A percentile compares a stretch with the other conserved stretches of the same genome.
phyloP scores from a whole-genome alignment of 805 yeast genomes.

The Dipodascopsis tothii region DNA sequence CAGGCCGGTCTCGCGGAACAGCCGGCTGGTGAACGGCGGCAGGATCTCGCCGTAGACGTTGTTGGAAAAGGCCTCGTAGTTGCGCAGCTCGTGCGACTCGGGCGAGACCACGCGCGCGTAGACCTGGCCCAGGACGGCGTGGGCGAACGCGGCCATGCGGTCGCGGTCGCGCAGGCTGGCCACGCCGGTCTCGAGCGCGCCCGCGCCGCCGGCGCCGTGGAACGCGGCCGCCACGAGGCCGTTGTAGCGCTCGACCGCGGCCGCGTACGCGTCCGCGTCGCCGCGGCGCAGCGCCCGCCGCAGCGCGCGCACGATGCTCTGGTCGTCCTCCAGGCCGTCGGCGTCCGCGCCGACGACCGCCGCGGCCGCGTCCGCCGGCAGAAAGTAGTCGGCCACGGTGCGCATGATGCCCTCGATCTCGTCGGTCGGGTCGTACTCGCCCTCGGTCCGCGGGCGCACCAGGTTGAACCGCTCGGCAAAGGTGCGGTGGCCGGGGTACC shows the following conservation, averaged over 20 bases:
- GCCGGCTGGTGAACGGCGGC: slow-evolving; percentile 65
- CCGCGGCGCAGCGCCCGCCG: slow-evolving; percentile 26
- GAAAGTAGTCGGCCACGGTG: slow-evolving; percentile 33
- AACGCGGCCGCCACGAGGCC: slow-evolving; percentile 33
- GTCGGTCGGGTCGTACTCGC: slow-evolving; percentile 52
- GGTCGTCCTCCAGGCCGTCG: slow-evolving; percentile 16
- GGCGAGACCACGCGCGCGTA: slow-evolving; percentile 78
- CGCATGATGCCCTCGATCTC: slow-evolving; percentile 51
- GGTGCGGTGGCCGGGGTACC: slow-evolving; percentile 11
- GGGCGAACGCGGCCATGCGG: slow-evolving; percentile 36
- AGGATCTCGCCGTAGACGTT: slow-evolving; percentile 86
- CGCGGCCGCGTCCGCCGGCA: slow-evolving; percentile 32
- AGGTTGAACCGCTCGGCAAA: slow-evolving; percentile 15
- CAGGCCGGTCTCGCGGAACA: slow-evolving; percentile 54
- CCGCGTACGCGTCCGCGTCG: slow-evolving; percentile 30
- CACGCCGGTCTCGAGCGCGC: slow-evolving; percentile 5
- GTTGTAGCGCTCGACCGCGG: slow-evolving; percentile 41
- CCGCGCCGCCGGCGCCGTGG: slow-evolving; percentile 29
- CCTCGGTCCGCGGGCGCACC: slow-evolving; percentile 20
- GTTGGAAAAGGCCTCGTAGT: slow-evolving; percentile 80
- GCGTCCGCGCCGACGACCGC: slow-evolving; percentile 13
- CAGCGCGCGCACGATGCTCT: slow-evolving; percentile 30
- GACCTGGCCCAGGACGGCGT: slow-evolving; percentile 63
- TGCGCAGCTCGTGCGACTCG: slow-evolving; percentile 50
- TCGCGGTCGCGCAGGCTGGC: slow-evolving; percentile 1